A percentile compares a stretch with the other conserved stretches of the same genome.
Conservation (phyloP, 257 asterid genomes). For the Marsdenia floribunda region DNA sequence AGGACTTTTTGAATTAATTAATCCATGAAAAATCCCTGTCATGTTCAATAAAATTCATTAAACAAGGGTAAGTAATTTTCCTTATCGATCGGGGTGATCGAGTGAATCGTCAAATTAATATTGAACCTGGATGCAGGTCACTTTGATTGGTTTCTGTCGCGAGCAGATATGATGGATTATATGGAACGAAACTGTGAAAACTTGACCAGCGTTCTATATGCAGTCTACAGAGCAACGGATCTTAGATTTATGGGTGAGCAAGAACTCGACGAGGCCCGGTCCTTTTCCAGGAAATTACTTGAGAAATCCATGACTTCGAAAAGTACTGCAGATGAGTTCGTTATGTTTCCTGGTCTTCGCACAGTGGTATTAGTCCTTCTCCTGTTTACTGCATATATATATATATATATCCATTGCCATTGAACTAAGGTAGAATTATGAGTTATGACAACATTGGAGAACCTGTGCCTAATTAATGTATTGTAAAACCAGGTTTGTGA, state of each 20-base stretch:
- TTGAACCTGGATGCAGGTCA: conserved; percentile 22
- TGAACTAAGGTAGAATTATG: no score
- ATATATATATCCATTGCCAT: no score
- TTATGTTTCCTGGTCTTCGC: conserved; percentile 30
- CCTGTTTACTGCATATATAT: no score
- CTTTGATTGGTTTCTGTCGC: conserved; percentile 52
- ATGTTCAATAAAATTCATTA: no score
- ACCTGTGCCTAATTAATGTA: no score
- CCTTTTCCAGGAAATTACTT: conserved; percentile 31
- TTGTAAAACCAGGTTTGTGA: no score
- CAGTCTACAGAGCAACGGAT: conserved; percentile 49
- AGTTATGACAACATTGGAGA: no score
- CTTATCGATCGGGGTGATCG: no score
- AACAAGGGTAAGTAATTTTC: no score
- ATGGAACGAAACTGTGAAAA: conserved; percentile 32
- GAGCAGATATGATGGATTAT: conserved; percentile 14
- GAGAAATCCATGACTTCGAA: conserved; percentile 9
- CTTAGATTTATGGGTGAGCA: conserved; percentile 36
- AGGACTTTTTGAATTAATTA: background rate
- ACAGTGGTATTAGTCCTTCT: conserved; percentile 29
- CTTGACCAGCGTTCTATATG: conserved; percentile 32
- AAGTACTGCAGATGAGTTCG: conserved; percentile 12
- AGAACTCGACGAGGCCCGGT: conserved; percentile 40
- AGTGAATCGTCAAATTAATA: background rate
- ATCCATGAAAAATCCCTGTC: background rate